Evolutionary conservation across 805 yeast genomes (phyloP).

Genomic region (Candida sakaeoensis): DNA sequence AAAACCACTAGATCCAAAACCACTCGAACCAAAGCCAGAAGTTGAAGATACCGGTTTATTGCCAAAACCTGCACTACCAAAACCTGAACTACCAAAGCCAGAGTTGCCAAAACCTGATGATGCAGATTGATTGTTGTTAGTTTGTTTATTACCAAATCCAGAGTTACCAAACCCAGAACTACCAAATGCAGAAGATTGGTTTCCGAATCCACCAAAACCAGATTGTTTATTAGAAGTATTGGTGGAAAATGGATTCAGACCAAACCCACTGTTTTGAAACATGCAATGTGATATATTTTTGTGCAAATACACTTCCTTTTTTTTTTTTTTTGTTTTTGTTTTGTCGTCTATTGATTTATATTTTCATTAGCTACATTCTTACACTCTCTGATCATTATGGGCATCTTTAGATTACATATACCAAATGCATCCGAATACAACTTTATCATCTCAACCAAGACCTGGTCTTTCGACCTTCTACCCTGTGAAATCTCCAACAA

Average conservation of each 20-base stretch:
- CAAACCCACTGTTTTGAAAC: slow-evolving; percentile 13
- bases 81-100: slow-evolving; percentile 12
- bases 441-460: slow-evolving; percentile 37
- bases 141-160: slow-evolving; percentile 12
- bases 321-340: not conserved
- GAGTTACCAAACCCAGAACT: slow-evolving; percentile 14
- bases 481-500: slow-evolving; percentile 72
- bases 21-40: slow-evolving; percentile 11
- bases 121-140: slow-evolving; percentile 11
- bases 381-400: slow-evolving; percentile 27
- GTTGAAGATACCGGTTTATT: slow-evolving; percentile 1
- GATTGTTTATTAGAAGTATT: slow-evolving; percentile 5
- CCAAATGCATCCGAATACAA: slow-evolving; percentile 45
- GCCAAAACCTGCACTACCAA: slow-evolving; percentile 10
- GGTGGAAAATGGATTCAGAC: slow-evolving; percentile 12
- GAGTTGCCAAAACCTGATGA: slow-evolving; percentile 11
- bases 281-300: not conserved
- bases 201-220: slow-evolving; percentile 11
- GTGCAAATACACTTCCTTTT: not conserved
- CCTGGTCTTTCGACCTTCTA: slow-evolving; percentile 45
- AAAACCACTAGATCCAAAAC: slow-evolving; percentile 6
- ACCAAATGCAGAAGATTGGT: slow-evolving; percentile 13
- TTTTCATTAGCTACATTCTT: slow-evolving; percentile 8
- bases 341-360: not conserved
- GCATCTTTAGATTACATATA: slow-evolving; percentile 40